Evolutionary conservation across 75 land plant genomes (phyloP).

Genomic region (Pseudotsuga menziesii): DNA sequence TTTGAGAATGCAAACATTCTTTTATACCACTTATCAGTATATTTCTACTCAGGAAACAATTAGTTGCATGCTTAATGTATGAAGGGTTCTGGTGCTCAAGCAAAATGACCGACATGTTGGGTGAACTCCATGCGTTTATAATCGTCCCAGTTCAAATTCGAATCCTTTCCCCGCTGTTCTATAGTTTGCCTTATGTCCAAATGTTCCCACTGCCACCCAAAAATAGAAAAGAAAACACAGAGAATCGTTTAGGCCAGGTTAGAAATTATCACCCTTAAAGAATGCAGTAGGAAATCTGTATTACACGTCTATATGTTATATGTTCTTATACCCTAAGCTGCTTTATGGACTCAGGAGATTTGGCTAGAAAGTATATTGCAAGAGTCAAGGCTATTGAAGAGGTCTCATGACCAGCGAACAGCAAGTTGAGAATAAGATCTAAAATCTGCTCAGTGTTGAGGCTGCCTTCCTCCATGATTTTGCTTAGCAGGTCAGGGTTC

Average conservation of each 20-base stretch:
- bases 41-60: no score
- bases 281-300: background rate
- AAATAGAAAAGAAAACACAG: background rate
- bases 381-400: constrained; percentile 38
- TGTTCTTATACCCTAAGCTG: constrained; percentile 27
- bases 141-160: constrained; percentile 32
- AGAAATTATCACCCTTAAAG: background rate
- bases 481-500: constrained; percentile 39
- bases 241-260: background rate
- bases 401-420: constrained; percentile 54
- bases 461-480: constrained; percentile 28
- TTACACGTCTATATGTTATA: background rate
- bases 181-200: constrained; percentile 17
- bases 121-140: constrained; percentile 53
- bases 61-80: no score
- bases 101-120: constrained; percentile 23
- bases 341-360: constrained; percentile 18
- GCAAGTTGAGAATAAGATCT: constrained; percentile 30
- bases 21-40: no score
- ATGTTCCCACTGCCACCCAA: constrained; percentile 34
- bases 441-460: constrained; percentile 18
- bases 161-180: constrained; percentile 5
- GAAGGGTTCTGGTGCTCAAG: no score
- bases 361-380: constrained; percentile 30
- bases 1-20: no score